phyloP scores from a whole-genome alignment of 352 stramenopile genomes.

The Globisporangium ultimum region DNA sequence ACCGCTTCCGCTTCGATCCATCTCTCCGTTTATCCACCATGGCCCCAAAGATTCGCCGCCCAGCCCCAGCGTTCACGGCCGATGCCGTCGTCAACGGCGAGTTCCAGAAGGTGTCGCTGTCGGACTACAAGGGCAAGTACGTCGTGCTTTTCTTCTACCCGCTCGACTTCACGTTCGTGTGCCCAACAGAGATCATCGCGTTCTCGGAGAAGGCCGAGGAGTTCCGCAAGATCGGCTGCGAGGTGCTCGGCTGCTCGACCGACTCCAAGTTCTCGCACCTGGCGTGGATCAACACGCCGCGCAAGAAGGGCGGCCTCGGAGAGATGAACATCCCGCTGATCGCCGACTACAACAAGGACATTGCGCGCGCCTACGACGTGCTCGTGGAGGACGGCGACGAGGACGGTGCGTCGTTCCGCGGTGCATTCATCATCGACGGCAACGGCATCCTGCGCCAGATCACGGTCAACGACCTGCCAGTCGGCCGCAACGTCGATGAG shows the following conservation, averaged over 20 bases:
- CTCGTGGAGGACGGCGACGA: slow-evolving; percentile 64
- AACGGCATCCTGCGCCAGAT: slow-evolving; percentile 79
- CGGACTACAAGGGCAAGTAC: slow-evolving; percentile 89
- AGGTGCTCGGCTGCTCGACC: slow-evolving; percentile 74
- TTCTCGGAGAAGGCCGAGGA: slow-evolving; percentile 83
- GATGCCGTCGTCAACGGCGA: slow-evolving; percentile 76
- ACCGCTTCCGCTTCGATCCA: background rate
- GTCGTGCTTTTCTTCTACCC: slow-evolving; percentile 93
- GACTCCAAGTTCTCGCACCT: slow-evolving; percentile 90
- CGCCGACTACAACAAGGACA: slow-evolving; percentile 84
- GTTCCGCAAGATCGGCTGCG: slow-evolving; percentile 74
- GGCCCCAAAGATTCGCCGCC: slow-evolving; percentile 61
- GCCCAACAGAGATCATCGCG: slow-evolving; percentile 88
- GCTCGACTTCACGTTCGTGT: slow-evolving; percentile 91
- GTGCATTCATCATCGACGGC: slow-evolving; percentile 90
- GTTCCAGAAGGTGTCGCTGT: slow-evolving; percentile 80
- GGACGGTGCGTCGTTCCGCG: slow-evolving; percentile 76
- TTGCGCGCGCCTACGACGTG: slow-evolving; percentile 76
- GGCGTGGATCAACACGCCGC: slow-evolving; percentile 87
- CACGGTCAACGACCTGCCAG: slow-evolving; percentile 85
- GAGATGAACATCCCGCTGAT: slow-evolving; percentile 92
- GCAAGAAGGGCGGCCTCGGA: slow-evolving; percentile 87
- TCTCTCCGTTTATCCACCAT: slow-evolving; percentile 21
- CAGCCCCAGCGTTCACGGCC: slow-evolving; percentile 73
- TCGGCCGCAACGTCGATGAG: slow-evolving; percentile 89